A percentile compares a stretch with the other conserved stretches of the same genome.
Conservation (phyloP, 2,329 filamentous ascomycete genomes). For the Penicillium sp. region DNA sequence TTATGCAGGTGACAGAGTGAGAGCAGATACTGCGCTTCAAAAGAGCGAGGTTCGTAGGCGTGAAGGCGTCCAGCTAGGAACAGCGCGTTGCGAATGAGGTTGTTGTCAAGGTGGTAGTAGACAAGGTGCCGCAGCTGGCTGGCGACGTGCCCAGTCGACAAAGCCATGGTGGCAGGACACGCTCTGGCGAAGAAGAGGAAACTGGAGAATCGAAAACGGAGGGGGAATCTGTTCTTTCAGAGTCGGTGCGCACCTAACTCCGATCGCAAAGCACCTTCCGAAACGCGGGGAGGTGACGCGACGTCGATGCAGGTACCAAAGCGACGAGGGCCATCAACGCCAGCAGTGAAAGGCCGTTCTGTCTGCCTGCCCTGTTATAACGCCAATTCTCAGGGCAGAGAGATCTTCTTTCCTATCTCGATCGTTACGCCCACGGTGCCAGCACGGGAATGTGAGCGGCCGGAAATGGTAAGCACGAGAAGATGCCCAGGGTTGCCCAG, state of each 20-base stretch:
- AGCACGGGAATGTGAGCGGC: slow-evolving; percentile 24
- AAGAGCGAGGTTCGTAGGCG: slow-evolving; percentile 76
- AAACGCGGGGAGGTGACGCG: slow-evolving; percentile 24
- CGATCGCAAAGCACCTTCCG: slow-evolving; percentile 1
- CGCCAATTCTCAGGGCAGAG: background rate
- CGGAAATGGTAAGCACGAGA: slow-evolving; percentile 21
- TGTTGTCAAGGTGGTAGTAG: slow-evolving; percentile 81
- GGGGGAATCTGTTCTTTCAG: background rate
- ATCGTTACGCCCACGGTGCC: slow-evolving; percentile 7
- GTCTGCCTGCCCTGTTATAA: background rate
- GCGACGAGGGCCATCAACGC: slow-evolving; percentile 15
- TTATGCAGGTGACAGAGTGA: slow-evolving; percentile 81
- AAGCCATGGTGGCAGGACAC: slow-evolving; percentile 50
- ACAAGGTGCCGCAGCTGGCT: slow-evolving; percentile 64
- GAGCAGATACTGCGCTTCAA: slow-evolving; percentile 78
- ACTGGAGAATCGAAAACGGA: background rate
- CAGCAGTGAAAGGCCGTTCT: background rate
- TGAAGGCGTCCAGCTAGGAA: slow-evolving; percentile 87
- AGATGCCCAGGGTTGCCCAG: slow-evolving; percentile 2
- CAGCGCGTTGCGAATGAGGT: slow-evolving; percentile 81
- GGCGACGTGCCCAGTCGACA: slow-evolving; percentile 54
- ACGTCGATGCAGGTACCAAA: slow-evolving; percentile 15
- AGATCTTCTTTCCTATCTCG: slow-evolving; percentile 12
- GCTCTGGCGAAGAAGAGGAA: background rate
- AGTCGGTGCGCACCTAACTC: background rate